Evolutionary conservation across 164 flowering plant genomes (phyloP).

Genomic region (Aristolochia contorta): DNA sequence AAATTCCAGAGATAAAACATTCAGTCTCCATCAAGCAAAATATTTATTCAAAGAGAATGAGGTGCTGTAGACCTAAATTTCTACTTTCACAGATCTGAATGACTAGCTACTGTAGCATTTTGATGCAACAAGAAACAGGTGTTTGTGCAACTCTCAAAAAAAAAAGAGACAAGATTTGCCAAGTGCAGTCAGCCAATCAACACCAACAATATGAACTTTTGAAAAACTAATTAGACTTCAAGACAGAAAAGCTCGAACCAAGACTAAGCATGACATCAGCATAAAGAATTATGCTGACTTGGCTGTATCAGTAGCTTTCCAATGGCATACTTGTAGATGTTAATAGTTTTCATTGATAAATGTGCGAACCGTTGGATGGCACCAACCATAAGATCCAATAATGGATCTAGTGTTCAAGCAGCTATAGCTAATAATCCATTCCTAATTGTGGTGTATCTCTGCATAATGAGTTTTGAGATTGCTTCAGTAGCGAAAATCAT

Average conservation of each 20-base stretch:
- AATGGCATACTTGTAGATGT: slow-evolving; percentile 88
- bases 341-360: slow-evolving; percentile 73
- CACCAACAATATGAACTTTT: no score
- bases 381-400: slow-evolving; percentile 97
- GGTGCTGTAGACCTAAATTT: no score
- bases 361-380: slow-evolving; percentile 97
- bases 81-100: no score
- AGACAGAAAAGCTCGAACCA: slow-evolving; percentile 33
- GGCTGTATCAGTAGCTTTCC: slow-evolving; percentile 96
- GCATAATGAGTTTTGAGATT: slow-evolving; percentile 6
- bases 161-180: no score
- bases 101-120: no score
- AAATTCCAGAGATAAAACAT: no score
- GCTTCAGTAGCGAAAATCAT: slow-evolving; percentile 1
- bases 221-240: no score
- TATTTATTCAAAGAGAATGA: no score
- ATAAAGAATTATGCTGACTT: slow-evolving; percentile 84
- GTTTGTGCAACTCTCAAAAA: no score
- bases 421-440: slow-evolving; percentile 98
- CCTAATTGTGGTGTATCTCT: slow-evolving; percentile 79
- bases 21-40: no score
- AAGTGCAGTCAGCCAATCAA: no score
- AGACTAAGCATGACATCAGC: slow-evolving; percentile 98
- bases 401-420: slow-evolving; percentile 89
- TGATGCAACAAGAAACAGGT: no score